A percentile compares a stretch with the other conserved stretches of the same genome.
phyloP scores from a whole-genome alignment of 257 asterid species.

The Scutellaria minor region DNA sequence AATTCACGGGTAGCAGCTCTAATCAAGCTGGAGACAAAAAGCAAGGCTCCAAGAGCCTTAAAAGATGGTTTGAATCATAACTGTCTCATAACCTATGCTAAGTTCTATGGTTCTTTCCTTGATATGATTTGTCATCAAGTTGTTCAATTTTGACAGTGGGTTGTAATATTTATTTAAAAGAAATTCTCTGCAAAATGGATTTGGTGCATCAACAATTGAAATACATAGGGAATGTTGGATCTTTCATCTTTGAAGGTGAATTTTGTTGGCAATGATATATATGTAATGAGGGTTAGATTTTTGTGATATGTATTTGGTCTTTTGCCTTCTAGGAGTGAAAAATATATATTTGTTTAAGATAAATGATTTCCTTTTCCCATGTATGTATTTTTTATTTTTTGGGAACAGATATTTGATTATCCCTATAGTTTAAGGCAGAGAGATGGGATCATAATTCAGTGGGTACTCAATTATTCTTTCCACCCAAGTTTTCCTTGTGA shows the following conservation, averaged over 20 bases:
- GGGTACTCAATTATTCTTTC: slow-evolving; percentile 6
- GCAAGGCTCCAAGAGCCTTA: slow-evolving; percentile 69
- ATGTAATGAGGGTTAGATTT: no score
- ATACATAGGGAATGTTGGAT: not conserved
- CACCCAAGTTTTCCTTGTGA: not conserved
- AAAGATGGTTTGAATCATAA: slow-evolving; percentile 85
- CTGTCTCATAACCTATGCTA: not conserved
- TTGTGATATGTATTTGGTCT: no score
- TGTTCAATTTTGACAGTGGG: slow-evolving; percentile 25
- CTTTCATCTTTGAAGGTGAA: not conserved
- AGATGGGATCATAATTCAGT: not conserved
- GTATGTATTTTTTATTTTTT: no score
- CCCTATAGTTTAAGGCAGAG: not conserved
- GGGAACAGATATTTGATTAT: no score
- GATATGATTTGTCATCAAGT: slow-evolving; percentile 6
- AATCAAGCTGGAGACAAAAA: slow-evolving; percentile 44
- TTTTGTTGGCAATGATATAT: no score
- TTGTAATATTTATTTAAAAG: not conserved
- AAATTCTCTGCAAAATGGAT: not conserved
- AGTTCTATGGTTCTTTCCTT: slow-evolving; percentile 7
- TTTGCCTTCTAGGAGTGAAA: no score
- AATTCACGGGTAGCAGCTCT: slow-evolving; percentile 54
- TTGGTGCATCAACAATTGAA: not conserved
- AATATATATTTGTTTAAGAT: no score
- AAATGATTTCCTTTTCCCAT: no score